phyloP scores from a whole-genome alignment of 2,329 filamentous ascomycete species.

The Fusarium stilboides region DNA sequence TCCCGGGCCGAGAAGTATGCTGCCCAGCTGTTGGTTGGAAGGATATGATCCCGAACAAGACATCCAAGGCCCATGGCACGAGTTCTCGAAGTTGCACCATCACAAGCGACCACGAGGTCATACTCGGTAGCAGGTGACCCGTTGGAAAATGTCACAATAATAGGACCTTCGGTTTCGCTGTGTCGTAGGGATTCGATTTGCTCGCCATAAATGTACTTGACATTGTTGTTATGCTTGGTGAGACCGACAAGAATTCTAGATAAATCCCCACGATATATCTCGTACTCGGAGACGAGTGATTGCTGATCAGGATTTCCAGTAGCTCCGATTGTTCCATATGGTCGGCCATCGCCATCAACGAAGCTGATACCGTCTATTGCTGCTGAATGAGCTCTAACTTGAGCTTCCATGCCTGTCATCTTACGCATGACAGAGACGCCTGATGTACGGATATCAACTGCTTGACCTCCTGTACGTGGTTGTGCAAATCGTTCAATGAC shows the following conservation, averaged over 20 bases:
- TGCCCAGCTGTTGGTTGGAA: slow-evolving; percentile 55
- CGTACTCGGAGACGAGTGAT: slow-evolving; percentile 28
- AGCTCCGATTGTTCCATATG: slow-evolving; percentile 16
- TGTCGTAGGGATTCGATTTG: slow-evolving; percentile 19
- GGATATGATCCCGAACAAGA: slow-evolving; percentile 6
- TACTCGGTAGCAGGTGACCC: slow-evolving; percentile 18
- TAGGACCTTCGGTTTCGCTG: neutral
- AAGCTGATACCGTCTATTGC: slow-evolving; percentile 31
- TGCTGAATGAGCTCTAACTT: slow-evolving; percentile 11
- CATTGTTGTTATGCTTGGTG: slow-evolving; percentile 17
- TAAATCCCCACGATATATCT: slow-evolving; percentile 23
- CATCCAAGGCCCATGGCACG: slow-evolving; percentile 18
- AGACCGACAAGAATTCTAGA: slow-evolving; percentile 19
- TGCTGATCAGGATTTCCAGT: slow-evolving; percentile 27
- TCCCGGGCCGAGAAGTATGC: slow-evolving; percentile 59
- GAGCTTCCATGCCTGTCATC: slow-evolving; percentile 55
- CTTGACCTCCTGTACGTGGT: slow-evolving; percentile 55
- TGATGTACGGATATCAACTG: slow-evolving; percentile 56
- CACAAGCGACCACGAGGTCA: slow-evolving; percentile 25
- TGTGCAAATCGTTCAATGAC: slow-evolving; percentile 58
- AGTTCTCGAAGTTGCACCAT: slow-evolving; percentile 23
- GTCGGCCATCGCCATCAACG: slow-evolving; percentile 7
- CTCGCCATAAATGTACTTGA: slow-evolving; percentile 24
- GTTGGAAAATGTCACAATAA: slow-evolving; percentile 18
- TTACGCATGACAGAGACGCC: slow-evolving; percentile 57